These are phyloP conservation scores for Pyricularia pennisetigena DNA, from an alignment of 2,329 filamentous ascomycete genomes.

Conservation along the genomic window DNA sequence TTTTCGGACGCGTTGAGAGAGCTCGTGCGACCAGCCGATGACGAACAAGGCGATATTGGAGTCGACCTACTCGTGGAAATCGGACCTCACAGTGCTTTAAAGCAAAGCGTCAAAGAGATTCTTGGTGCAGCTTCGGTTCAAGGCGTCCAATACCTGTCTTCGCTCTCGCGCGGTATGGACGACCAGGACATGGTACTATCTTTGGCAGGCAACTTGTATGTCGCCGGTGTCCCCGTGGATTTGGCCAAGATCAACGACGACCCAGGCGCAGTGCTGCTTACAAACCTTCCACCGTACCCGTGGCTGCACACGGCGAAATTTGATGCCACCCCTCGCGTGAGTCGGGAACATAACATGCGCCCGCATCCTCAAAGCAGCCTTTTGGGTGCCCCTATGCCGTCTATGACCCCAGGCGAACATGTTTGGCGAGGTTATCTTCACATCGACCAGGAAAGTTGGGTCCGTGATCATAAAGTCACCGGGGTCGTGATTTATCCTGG, in stretches of 20 bases:
- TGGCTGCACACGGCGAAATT: constrained; percentile 35
- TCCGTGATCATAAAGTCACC: constrained; percentile 16
- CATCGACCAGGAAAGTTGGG: constrained; percentile 19
- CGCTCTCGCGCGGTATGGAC: constrained; percentile 9
- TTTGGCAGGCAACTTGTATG: constrained; percentile 8
- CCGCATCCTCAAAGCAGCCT: constrained; percentile 13
- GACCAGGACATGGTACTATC: constrained; percentile 8
- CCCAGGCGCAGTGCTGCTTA: constrained; percentile 21
- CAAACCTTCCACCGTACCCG: constrained; percentile 34
- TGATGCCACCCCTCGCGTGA: constrained; percentile 18
- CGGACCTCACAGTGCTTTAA: constrained; percentile 16
- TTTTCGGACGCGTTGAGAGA: constrained; percentile 18
- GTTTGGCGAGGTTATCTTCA: constrained; percentile 17
- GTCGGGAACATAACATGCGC: background rate
- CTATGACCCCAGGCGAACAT: background rate
- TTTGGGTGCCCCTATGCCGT: background rate
- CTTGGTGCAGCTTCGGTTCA: constrained; percentile 5
- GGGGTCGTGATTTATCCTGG: constrained; percentile 10
- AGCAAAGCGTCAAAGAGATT: constrained; percentile 15
- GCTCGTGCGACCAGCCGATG: constrained; percentile 9
- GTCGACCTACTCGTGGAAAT: constrained; percentile 21
- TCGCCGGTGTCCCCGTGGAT: background rate
- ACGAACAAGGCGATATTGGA: constrained; percentile 12
- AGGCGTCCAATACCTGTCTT: constrained; percentile 7
- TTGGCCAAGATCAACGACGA: constrained; percentile 12